Evolutionary conservation across 2,329 filamentous ascomycete species (phyloP).

Genomic region (Ophiocordyceps unilateralis): DNA sequence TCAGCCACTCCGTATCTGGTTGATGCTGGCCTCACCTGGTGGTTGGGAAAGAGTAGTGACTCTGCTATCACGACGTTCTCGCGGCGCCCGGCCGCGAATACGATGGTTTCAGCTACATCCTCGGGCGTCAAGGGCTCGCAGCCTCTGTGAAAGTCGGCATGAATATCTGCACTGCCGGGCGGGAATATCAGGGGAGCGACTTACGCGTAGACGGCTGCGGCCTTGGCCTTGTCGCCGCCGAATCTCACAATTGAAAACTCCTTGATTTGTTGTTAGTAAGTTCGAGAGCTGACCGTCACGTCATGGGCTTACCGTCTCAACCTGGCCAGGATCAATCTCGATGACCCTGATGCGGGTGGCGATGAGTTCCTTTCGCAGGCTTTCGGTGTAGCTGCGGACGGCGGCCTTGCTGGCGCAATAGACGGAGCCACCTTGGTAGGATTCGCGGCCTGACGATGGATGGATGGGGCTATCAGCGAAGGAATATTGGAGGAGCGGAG

Average conservation of each 20-base stretch:
- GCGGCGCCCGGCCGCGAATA: constrained; percentile 66
- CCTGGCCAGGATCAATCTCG: constrained; percentile 79
- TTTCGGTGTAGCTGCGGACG: constrained; percentile 68
- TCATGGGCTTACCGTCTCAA: constrained; percentile 51
- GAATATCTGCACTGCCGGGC: neutral
- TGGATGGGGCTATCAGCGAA: neutral
- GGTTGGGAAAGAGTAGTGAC: constrained; percentile 71
- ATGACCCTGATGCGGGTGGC: constrained; percentile 68
- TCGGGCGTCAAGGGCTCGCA: constrained; percentile 73
- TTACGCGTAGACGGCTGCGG: constrained; percentile 75
- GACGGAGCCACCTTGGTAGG: constrained; percentile 72
- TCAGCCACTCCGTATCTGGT: constrained; percentile 8
- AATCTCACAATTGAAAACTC: constrained; percentile 84
- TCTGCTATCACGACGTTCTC: constrained; percentile 89
- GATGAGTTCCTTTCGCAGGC: constrained; percentile 68
- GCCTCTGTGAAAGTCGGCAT: constrained; percentile 27
- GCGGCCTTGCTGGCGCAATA: constrained; percentile 92
- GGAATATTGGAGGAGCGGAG: neutral
- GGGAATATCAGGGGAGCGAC: constrained; percentile 12
- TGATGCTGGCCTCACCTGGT: constrained; percentile 44
- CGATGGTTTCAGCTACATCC: constrained; percentile 79
- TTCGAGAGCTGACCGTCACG: neutral
- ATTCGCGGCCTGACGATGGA: constrained; percentile 40
- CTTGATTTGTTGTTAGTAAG: constrained; percentile 15
- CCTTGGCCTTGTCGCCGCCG: constrained; percentile 75